phyloP scores from a whole-genome alignment of 768 basidiomycete genomes.

The Zangia roseola region DNA sequence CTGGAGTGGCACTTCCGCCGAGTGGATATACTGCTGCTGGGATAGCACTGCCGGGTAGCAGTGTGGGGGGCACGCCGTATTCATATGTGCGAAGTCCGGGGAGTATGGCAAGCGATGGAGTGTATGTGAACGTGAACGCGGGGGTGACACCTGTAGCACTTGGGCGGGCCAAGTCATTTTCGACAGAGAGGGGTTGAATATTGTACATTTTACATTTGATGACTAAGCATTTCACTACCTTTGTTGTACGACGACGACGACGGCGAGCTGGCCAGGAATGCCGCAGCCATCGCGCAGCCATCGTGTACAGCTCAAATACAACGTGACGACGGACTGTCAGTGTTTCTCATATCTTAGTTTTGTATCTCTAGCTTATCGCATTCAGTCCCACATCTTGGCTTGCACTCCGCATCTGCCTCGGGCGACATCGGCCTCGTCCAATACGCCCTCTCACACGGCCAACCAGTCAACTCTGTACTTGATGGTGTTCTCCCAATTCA shows the following conservation, averaged over 20 bases:
- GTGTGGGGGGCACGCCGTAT: slow-evolving; percentile 18
- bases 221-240: slow-evolving; percentile 13
- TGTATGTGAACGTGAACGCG: slow-evolving; percentile 9
- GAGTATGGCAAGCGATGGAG: slow-evolving; percentile 2
- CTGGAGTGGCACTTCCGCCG: slow-evolving; percentile 13
- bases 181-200: slow-evolving; percentile 16
- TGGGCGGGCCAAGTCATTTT: slow-evolving; percentile 19
- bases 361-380: background rate
- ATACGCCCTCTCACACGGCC: slow-evolving; percentile 90
- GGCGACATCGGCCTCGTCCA: slow-evolving; percentile 92
- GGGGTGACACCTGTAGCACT: slow-evolving; percentile 26
- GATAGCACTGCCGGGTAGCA: too few species aligned
- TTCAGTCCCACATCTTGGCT: slow-evolving; percentile 70
- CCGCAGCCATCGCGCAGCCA: slow-evolving; percentile 36
- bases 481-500: slow-evolving; percentile 97
- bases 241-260: slow-evolving; percentile 7
- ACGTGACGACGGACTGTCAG: slow-evolving; percentile 54
- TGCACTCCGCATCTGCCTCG: slow-evolving; percentile 74
- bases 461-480: slow-evolving; percentile 93
- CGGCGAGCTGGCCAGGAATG: slow-evolving; percentile 21
- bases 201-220: slow-evolving; percentile 5
- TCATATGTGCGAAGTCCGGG: slow-evolving; percentile 15
- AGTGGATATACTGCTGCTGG: background rate
- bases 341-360: background rate
- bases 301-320: slow-evolving; percentile 48